Evolutionary conservation across 495 filamentous ascomycete genomes (phyloP).

Genomic region (Penicillium egyptiacum): DNA sequence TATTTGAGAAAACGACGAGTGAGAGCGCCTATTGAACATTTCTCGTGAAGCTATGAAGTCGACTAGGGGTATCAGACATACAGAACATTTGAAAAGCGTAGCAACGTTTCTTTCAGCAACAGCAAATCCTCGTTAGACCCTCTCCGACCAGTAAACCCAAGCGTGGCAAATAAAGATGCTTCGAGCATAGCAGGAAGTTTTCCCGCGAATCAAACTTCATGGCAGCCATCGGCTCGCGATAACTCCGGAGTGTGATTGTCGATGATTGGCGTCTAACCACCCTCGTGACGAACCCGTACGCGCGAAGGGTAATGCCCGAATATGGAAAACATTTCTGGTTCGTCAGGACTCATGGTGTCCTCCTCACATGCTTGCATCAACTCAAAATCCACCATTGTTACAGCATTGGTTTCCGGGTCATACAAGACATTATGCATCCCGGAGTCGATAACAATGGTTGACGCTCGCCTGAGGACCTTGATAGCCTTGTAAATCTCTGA

Average conservation of each 20-base stretch:
- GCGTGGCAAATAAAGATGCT: too few species aligned
- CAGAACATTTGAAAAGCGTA: too few species aligned
- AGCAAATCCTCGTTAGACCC: too few species aligned
- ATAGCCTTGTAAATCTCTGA: conserved; percentile 2
- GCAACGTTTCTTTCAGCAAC: too few species aligned
- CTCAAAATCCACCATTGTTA: conserved; percentile 2
- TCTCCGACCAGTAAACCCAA: too few species aligned
- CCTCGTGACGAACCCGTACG: neutral
- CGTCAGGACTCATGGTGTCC: conserved; percentile 1
- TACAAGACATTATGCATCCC: conserved; percentile 1
- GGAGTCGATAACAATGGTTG: conserved; percentile 1
- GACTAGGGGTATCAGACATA: too few species aligned
- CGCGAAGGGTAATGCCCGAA: neutral
- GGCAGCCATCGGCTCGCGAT: neutral
- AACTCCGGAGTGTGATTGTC: neutral
- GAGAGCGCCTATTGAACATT: too few species aligned
- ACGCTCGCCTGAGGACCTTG: neutral
- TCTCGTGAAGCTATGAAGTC: too few species aligned
- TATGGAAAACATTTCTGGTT: conserved; percentile 2
- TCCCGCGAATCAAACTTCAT: neutral
- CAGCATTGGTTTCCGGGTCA: conserved; percentile 1
- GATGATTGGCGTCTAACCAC: neutral
- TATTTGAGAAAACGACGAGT: too few species aligned
- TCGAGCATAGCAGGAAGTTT: too few species aligned
- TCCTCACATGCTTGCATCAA: conserved; percentile 1